Evolutionary conservation across 306 rosid genomes (phyloP), one percentile per base, ranked within the genome.

Genomic region (Mucuna pruriens): DNA sequence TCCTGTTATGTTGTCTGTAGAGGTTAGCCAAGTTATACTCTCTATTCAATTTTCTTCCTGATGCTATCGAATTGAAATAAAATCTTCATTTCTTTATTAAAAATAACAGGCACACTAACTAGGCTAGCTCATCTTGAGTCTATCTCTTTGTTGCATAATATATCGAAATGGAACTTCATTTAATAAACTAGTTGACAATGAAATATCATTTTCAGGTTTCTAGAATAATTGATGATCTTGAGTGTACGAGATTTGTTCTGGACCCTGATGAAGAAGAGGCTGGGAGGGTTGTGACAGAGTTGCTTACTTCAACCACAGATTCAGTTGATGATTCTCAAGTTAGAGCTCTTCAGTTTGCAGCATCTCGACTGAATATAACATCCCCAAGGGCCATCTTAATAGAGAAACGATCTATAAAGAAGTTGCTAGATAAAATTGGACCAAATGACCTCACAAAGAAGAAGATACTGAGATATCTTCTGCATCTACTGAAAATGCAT

Each of bases 231-330:
- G 88, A 92, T 71, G 92, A 90, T 89, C 94, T 93, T 76, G 86
- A 83, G 71, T 65, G 78, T 67, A 81, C 87, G 17, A 87, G 85
- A 42, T 87, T 90, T 84, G 79, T 67, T 75, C 80, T 92, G 46
- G 90, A 93, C 72, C 77, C 91, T 60, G 81, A 79, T 48, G 98
- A 92, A 79, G 97, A 87, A 87, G 97, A 87, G 82, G 91, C 94
- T 60, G 95, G 98, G 83, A 90, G 82, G 87, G 87, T 85, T 76
- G 10, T 96, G 67, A 76, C 36, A 48, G 87, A 89, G 52, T 69
- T 92, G 88, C 86, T 93, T 55, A 40, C 75, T 78, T 85, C 87
- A 45, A 49, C 86, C 51, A 81, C 91, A 36, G 91, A 88, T 54
- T 84, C 91, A 20, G 8, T 15, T 71, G 91, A 90, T 19, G 75